phyloP scores from a whole-genome alignment of 441 rosid genomes.

The Pelargonium citronellum region DNA sequence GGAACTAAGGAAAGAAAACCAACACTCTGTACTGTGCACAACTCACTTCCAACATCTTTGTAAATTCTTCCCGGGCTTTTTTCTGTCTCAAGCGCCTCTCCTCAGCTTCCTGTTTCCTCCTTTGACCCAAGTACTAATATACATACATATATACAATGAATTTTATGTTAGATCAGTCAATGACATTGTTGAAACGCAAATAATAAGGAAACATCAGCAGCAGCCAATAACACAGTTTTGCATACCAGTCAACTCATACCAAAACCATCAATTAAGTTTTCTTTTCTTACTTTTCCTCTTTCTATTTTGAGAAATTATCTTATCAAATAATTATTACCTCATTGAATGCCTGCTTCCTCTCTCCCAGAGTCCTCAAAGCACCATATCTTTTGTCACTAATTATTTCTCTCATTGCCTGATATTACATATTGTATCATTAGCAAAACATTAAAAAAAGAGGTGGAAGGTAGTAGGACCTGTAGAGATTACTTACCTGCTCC shows the following conservation, averaged over 20 bases:
- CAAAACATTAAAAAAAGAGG: slow-evolving; percentile 16
- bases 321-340: slow-evolving; percentile 50
- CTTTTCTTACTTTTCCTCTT: neutral
- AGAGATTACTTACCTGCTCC: slow-evolving; percentile 72
- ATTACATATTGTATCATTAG: slow-evolving; percentile 26
- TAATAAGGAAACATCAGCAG: slow-evolving; percentile 12
- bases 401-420: slow-evolving; percentile 81
- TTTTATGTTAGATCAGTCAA: slow-evolving; percentile 20
- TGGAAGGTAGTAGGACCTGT: slow-evolving; percentile 12
- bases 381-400: slow-evolving; percentile 80
- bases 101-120: slow-evolving; percentile 89
- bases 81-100: slow-evolving; percentile 91
- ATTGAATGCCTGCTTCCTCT: slow-evolving; percentile 95
- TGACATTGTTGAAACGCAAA: neutral
- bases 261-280: neutral
- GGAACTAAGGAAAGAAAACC: slow-evolving; percentile 9
- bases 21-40: slow-evolving; percentile 17
- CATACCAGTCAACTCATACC: slow-evolving; percentile 9
- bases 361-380: slow-evolving; percentile 88
- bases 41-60: slow-evolving; percentile 90
- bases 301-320: slow-evolving; percentile 3
- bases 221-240: neutral
- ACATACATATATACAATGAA: slow-evolving; percentile 4
- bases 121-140: slow-evolving; percentile 86
- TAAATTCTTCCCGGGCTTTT: slow-evolving; percentile 85